These are phyloP conservation scores for Ammopiptanthus mongolicus DNA, from an alignment of 306 rosid species.

Conservation along the genomic window DNA sequence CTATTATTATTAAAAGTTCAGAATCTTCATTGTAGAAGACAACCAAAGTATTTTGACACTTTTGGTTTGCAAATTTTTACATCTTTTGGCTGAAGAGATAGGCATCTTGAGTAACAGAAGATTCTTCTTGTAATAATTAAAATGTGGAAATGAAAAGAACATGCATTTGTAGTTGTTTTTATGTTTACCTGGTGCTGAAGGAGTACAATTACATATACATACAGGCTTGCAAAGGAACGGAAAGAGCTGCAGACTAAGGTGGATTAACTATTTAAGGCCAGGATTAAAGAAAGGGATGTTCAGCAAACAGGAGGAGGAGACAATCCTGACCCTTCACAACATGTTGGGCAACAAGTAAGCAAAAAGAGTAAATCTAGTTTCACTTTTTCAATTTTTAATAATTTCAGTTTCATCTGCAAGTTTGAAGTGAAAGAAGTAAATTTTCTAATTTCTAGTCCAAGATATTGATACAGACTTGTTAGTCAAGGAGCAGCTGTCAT, in stretches of 20 bases:
- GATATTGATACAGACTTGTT: background rate
- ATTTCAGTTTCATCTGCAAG: slow-evolving; percentile 10
- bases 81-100: background rate
- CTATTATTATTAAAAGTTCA: background rate
- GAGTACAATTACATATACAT: slow-evolving; percentile 8
- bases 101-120: background rate
- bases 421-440: background rate
- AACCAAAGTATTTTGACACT: background rate
- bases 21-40: background rate
- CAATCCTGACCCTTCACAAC: slow-evolving; percentile 67
- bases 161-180: background rate
- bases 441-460: background rate
- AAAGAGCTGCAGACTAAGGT: slow-evolving; percentile 91
- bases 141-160: slow-evolving; percentile 1
- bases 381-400: background rate
- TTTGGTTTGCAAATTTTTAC: background rate
- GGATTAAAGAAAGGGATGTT: slow-evolving; percentile 82
- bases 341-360: slow-evolving; percentile 85
- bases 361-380: background rate
- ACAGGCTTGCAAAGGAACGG: slow-evolving; percentile 92
- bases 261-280: slow-evolving; percentile 93
- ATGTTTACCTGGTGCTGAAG: background rate
- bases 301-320: slow-evolving; percentile 75
- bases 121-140: background rate
- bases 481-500: background rate